These are phyloP conservation scores for Lolium multiflorum DNA, from an alignment of 176 grass and related monocot species.

Conservation along the genomic window DNA sequence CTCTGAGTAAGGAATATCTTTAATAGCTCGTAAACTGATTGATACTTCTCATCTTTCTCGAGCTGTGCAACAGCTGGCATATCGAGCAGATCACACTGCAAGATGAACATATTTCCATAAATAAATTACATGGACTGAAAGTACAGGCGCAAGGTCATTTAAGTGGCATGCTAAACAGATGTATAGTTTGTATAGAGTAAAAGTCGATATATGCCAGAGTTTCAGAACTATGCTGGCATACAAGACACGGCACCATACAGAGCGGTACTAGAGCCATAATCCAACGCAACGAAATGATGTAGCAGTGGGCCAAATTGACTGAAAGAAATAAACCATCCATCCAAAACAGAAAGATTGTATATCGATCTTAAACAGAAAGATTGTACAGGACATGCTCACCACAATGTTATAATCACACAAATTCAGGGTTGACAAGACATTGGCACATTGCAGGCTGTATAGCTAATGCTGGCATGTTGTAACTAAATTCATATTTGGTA, in stretches of 20 bases:
- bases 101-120: conserved; percentile 34
- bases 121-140: not conserved
- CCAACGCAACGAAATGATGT: not conserved
- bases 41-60: conserved; percentile 82
- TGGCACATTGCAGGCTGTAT: not conserved
- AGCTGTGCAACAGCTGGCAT: conserved; percentile 84
- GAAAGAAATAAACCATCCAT: not conserved
- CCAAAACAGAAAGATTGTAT: not conserved
- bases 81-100: conserved; percentile 90
- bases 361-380: not conserved
- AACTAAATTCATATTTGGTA: conserved; percentile 7
- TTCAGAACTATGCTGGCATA: not conserved
- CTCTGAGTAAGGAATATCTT: conserved; percentile 90
- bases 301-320: not conserved
- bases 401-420: not conserved
- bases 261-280: not conserved
- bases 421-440: not conserved
- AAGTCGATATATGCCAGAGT: not conserved
- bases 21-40: conserved; percentile 66
- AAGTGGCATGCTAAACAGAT: not conserved
- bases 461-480: not conserved
- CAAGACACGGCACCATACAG: not conserved
- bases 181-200: not conserved
- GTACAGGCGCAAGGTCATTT: not conserved
- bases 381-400: not conserved